Percentiles rank a stretch among this genome's conserved stretches.
These are phyloP conservation scores for Aspergillus flavus DNA, from an alignment of 2,329 filamentous ascomycete genomes.

Conservation along the genomic window DNA sequence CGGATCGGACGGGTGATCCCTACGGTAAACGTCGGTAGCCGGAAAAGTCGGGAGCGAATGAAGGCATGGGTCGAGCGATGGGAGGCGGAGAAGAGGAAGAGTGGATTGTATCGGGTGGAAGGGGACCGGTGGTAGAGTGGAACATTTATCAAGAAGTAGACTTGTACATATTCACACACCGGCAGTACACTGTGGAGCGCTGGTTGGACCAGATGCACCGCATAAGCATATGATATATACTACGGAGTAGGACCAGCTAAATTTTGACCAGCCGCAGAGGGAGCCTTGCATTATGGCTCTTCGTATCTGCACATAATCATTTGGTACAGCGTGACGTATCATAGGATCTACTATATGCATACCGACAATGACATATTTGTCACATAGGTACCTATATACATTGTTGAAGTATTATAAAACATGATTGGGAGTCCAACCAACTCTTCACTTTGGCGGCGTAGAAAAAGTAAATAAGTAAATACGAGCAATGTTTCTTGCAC, in stretches of 20 bases:
- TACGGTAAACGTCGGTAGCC: conserved; percentile 81
- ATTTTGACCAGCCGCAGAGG: no score
- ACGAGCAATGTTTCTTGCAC: no score
- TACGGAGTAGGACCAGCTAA: no score
- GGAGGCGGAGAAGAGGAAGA: conserved; percentile 64
- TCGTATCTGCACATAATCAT: background rate
- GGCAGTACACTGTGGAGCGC: background rate
- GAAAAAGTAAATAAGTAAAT: no score
- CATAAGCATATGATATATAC: no score
- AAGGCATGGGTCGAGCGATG: conserved; percentile 67
- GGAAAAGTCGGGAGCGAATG: conserved; percentile 66
- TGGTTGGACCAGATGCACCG: no score
- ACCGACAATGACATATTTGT: no score
- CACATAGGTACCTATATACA: no score
- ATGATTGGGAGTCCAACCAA: no score
- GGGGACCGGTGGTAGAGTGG: conserved; percentile 26
- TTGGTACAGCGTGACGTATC: background rate
- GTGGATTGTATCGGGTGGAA: conserved; percentile 57
- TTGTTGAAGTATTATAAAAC: no score
- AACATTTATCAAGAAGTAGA: background rate
- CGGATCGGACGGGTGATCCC: conserved; percentile 88
- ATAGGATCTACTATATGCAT: background rate
- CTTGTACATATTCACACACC: background rate
- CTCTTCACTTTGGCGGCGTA: no score
- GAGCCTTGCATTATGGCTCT: no score